Percentiles rank a stretch among this genome's conserved stretches.
Evolutionary conservation across 176 grass and related monocot genomes (phyloP).

Genomic region (Leersia perrieri): DNA sequence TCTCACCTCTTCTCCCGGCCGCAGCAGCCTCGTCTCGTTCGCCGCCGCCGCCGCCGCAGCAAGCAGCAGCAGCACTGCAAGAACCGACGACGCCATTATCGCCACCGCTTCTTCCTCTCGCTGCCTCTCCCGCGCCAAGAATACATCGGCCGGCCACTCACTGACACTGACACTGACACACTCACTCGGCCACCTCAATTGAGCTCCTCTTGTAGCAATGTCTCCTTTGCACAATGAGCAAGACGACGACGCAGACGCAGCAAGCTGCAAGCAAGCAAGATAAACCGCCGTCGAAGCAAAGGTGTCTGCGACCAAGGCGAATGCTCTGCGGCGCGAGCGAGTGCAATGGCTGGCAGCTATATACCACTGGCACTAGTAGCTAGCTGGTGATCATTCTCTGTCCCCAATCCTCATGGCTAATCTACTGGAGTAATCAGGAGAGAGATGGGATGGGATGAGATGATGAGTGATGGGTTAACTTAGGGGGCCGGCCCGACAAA

Average conservation of each 20-base stretch:
- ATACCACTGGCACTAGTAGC: neutral
- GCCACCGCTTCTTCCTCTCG: constrained; percentile 4
- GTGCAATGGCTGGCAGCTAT: constrained; percentile 8
- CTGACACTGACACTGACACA: neutral
- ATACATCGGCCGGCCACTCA: constrained; percentile 45
- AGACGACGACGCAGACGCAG: neutral
- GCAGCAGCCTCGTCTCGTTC: constrained; percentile 53
- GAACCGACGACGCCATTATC: constrained; percentile 14
- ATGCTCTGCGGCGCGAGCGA: constrained; percentile 8
- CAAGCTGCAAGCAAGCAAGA: neutral
- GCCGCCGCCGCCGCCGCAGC: neutral
- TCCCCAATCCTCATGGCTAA: neutral
- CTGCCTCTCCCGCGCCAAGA: constrained; percentile 25
- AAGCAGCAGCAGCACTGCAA: neutral
- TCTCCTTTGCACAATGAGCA: constrained; percentile 29
- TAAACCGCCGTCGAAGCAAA: constrained; percentile 68
- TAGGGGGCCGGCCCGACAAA: constrained; percentile 55
- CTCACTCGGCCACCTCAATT: neutral
- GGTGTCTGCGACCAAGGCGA: constrained; percentile 43
- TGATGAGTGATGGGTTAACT: neutral
- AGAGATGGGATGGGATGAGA: neutral
- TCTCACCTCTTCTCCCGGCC: constrained; percentile 56
- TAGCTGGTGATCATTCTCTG: neutral
- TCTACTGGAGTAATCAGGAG: no score
- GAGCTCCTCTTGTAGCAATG: neutral